Percentiles rank a stretch among this genome's conserved stretches.
Conservation (phyloP, 305 asterid genomes). For the Withania somnifera region DNA sequence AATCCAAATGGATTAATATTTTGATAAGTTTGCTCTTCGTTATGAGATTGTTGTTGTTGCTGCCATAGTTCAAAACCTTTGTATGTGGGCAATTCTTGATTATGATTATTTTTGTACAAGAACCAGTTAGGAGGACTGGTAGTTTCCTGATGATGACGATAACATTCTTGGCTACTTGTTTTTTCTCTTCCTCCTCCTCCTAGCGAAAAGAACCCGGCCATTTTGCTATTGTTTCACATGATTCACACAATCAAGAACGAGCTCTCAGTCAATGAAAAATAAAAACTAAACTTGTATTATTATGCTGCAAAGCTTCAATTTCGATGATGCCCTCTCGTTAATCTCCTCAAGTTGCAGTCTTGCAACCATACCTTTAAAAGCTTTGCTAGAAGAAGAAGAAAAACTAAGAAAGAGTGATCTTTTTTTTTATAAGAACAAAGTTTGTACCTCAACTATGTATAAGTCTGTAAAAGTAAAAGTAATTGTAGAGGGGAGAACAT, state of each 20-base stretch:
- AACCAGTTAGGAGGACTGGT: conserved; percentile 31
- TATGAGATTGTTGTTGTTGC: conserved; percentile 10
- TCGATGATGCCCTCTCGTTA: background rate
- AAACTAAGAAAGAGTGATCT: background rate
- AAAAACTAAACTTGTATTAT: background rate
- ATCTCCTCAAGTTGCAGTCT: background rate
- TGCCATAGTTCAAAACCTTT: conserved; percentile 54
- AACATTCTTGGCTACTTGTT: conserved; percentile 4
- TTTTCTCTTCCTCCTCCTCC: background rate
- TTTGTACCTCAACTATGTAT: background rate
- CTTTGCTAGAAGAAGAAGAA: background rate
- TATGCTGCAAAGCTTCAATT: background rate
- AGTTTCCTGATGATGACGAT: conserved; percentile 16
- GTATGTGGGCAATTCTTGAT: conserved; percentile 15
- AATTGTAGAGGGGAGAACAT: background rate
- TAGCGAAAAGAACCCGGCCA: conserved; percentile 5
- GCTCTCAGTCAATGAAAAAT: background rate
- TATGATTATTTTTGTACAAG: conserved; percentile 34
- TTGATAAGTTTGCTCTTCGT: background rate
- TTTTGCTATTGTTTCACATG: background rate
- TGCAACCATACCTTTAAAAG: background rate
- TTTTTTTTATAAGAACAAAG: background rate
- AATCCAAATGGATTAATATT: conserved; percentile 17
- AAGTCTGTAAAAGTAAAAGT: background rate
- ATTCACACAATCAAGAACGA: background rate